Base-by-base conservation (phyloP, 768 basidiomycete species). In the Podaxis sp. region DNA sequence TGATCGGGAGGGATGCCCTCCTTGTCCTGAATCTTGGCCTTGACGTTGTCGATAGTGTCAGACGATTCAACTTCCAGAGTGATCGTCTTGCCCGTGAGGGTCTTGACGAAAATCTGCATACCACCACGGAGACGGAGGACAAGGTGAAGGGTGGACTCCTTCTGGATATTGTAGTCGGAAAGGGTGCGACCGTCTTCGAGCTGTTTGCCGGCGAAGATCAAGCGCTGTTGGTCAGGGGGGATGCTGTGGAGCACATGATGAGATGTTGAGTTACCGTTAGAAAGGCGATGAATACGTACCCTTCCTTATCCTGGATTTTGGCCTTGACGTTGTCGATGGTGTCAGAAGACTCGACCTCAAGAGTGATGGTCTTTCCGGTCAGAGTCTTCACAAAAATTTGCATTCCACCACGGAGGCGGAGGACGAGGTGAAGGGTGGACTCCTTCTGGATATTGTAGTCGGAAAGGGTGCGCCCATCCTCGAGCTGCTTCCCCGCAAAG, bases 401-500 rank as follows among this genome's bases (percentile, higher is more conserved):
- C 88, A 90, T 90, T 48, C 93, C 92, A 63, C 93, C 93, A 68
- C 92, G 89, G n/a, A 96, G 86, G 73, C 93, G 90, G 32, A 95
- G 85, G 25, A 95, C 92, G 68, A 78, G 83, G 68, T 95, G 94
- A 56, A 96, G 88, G 40, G 93, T 95, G 0, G 89, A 91, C 77
- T 96, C 93, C 79, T 95, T 95, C 83, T 96, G 94, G 66, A 96
- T 95, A 72, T 94, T 93, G 72, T 93, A 93, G 66, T 91, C 91
- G 6, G 89, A 90, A 0, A 93, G 80, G 3, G 91, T 96, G 52
- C 94, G 88, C 3, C 95, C 95, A 69, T 97, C 95, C 73, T 96
- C 94, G 27, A 97, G 84, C 72, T 95, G 94, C 77, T 96, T 95
- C 62, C 94, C 94, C 50, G 94, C 94, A 64, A 95, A 96, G 79